phyloP scores from a whole-genome alignment of 352 stramenopile genomes.

The Phytophthora cactorum region DNA sequence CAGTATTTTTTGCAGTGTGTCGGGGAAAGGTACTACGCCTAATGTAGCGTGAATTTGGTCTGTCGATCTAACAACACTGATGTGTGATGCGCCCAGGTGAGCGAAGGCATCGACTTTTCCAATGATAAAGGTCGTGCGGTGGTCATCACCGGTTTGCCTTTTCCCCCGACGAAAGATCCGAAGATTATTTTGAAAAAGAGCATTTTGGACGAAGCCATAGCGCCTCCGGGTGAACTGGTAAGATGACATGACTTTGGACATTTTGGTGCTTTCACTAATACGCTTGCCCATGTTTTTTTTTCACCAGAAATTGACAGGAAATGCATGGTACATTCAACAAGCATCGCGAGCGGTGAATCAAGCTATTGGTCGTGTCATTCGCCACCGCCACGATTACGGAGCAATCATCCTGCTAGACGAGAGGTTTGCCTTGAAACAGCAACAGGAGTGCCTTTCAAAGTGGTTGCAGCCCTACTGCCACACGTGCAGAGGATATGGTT shows the following conservation, averaged over 20 bases:
- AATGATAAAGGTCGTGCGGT: constrained; percentile 98
- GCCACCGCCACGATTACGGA: constrained; percentile 98
- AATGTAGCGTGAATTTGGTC: neutral
- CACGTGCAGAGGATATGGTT: constrained; percentile 73
- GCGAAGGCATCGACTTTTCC: constrained; percentile 98
- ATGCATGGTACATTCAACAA: constrained; percentile 99
- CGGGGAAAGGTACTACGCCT: constrained; percentile 91
- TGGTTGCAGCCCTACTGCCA: constrained; percentile 93
- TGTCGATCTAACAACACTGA: neutral
- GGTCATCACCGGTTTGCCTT: constrained; percentile 99
- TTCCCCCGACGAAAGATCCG: constrained; percentile 96
- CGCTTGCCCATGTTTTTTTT: neutral
- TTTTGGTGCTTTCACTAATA: constrained; percentile 4
- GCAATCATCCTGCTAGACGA: constrained; percentile 98
- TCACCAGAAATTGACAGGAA: constrained; percentile 90
- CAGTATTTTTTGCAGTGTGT: constrained; percentile 98
- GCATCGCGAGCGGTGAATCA: constrained; percentile 98
- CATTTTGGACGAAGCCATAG: constrained; percentile 91
- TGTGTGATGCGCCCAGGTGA: constrained; percentile 74
- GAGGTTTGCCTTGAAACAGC: constrained; percentile 92
- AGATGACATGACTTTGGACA: neutral
- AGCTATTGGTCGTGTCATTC: constrained; percentile 98
- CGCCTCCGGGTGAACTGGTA: constrained; percentile 70
- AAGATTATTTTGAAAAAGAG: constrained; percentile 98
- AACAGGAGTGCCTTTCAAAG: constrained; percentile 94